Conservation (phyloP, 176 grass and related monocot species). For the Lolium perenne region DNA sequence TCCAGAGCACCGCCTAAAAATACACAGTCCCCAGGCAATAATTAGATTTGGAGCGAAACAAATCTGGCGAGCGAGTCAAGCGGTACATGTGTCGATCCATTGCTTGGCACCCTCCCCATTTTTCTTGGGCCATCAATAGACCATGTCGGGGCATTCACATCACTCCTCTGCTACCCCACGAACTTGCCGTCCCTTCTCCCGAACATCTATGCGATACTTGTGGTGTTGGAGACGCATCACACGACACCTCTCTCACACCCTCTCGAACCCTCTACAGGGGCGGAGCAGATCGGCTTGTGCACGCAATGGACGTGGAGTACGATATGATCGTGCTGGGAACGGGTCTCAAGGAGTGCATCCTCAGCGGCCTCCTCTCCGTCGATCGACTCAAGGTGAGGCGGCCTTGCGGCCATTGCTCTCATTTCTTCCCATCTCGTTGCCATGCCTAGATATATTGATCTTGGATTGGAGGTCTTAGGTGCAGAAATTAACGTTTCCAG, state of each 20-base stretch:
- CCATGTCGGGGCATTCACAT: not conserved
- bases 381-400: conserved; percentile 83
- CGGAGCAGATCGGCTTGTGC: not conserved
- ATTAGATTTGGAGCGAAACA: no score
- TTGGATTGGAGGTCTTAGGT: not conserved
- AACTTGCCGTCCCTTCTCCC: not conserved
- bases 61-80: not conserved
- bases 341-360: conserved; percentile 97
- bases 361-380: conserved; percentile 96
- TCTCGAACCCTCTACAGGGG: not conserved
- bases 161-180: not conserved
- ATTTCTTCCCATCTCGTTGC: not conserved
- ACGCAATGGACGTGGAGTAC: conserved; percentile 90
- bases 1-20: no score
- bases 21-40: no score
- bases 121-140: not conserved
- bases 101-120: not conserved
- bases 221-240: conserved; percentile 31
- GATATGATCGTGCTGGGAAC: conserved; percentile 93
- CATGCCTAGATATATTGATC: not conserved
- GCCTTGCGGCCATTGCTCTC: not conserved
- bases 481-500: not conserved
- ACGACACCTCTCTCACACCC: not conserved
- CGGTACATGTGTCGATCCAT: not conserved
- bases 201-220: not conserved